Conservation (phyloP, 1,284 basidiomycete species). For the Cryptococcus neoformans region DNA sequence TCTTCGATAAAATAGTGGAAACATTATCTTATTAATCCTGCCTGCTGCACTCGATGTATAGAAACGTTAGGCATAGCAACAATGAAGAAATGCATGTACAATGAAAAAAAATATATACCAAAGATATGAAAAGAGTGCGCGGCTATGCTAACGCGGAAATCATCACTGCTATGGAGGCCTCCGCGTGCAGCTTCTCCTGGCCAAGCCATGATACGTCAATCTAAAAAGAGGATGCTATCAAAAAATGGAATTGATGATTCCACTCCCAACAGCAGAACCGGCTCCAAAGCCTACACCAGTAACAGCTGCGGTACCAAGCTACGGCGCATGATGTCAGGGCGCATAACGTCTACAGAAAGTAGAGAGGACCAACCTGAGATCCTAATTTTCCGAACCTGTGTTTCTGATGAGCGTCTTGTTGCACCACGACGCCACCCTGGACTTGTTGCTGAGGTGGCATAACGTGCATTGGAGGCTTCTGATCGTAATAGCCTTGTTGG, state of each 20-base stretch:
- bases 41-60: too few species aligned
- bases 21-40: conserved; percentile 66
- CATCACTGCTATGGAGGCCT: too few species aligned
- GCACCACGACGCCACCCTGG: conserved; percentile 18
- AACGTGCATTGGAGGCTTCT: conserved; percentile 13
- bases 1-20: conserved; percentile 79
- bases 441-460: conserved; percentile 20
- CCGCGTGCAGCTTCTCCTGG: too few species aligned
- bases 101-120: too few species aligned
- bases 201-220: neutral
- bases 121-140: too few species aligned
- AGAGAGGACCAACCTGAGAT: conserved; percentile 23
- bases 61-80: too few species aligned
- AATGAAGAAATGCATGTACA: too few species aligned
- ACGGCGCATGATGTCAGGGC: neutral
- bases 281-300: conserved; percentile 35
- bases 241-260: conserved; percentile 4
- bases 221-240: neutral
- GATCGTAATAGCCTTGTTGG: conserved; percentile 12
- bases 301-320: conserved; percentile 36
- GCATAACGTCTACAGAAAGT: neutral
- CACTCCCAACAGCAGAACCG: conserved; percentile 24
- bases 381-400: conserved; percentile 41
- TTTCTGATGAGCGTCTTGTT: conserved; percentile 25
- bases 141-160: too few species aligned